Evolutionary conservation across 345 rosid genomes (phyloP).

Genomic region (Syzygium jambos): DNA sequence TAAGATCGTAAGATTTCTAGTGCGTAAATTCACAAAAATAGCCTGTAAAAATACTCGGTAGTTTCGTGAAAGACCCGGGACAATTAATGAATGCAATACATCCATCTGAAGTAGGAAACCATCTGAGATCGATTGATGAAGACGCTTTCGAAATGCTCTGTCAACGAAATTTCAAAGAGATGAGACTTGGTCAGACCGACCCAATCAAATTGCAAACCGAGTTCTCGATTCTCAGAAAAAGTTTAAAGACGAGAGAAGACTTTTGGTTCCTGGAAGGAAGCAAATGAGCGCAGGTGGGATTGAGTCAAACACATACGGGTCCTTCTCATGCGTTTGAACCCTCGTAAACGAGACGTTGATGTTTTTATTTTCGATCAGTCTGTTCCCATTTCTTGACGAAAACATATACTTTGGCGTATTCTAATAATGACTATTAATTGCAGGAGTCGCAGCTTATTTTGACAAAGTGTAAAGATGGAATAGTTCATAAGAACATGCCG

Average conservation of each 20-base stretch:
- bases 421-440: not conserved
- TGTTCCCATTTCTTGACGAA: not conserved
- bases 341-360: not conserved
- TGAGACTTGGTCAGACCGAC: not conserved
- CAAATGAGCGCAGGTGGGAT: not conserved
- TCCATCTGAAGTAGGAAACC: not conserved
- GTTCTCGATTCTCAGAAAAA: not conserved
- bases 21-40: not conserved
- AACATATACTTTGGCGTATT: not conserved
- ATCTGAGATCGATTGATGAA: not conserved
- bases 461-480: not conserved
- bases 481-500: not conserved
- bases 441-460: not conserved
- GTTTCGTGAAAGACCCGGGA: not conserved
- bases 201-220: not conserved
- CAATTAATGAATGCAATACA: not conserved
- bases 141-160: not conserved
- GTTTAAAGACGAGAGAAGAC: not conserved
- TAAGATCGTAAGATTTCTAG: not conserved
- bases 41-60: not conserved
- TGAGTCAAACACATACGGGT: not conserved
- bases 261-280: not conserved
- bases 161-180: not conserved
- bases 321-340: not conserved
- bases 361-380: not conserved